phyloP scores from a whole-genome alignment of 2,329 filamentous ascomycete species.

The Fusarium avenaceum region DNA sequence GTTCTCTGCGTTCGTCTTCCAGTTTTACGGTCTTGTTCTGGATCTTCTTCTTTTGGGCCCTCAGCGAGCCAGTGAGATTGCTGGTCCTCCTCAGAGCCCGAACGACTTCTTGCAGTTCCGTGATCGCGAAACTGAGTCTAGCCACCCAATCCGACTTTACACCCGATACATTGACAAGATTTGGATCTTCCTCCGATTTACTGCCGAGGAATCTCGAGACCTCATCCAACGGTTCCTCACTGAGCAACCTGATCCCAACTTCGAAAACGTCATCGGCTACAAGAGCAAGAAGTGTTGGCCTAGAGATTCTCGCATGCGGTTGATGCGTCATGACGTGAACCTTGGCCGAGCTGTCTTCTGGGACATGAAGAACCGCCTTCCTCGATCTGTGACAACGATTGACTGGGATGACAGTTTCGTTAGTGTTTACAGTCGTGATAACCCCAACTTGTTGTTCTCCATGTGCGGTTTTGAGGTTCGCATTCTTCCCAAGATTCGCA shows the following conservation, averaged over 20 bases:
- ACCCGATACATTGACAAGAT: constrained; percentile 98
- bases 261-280: constrained; percentile 99
- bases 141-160: constrained; percentile 97
- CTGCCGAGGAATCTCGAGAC: constrained; percentile 92
- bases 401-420: constrained; percentile 99
- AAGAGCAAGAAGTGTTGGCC: constrained; percentile 99
- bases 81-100: constrained; percentile 90
- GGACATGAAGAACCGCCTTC: constrained; percentile 97
- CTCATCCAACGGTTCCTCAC: constrained; percentile 98
- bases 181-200: constrained; percentile 97
- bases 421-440: constrained; percentile 97
- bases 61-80: constrained; percentile 97
- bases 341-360: constrained; percentile 97
- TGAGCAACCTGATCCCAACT: constrained; percentile 98
- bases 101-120: constrained; percentile 99
- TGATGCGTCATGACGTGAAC: constrained; percentile 99
- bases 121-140: constrained; percentile 90
- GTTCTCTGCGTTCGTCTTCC: constrained; percentile 98
- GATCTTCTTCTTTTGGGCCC: constrained; percentile 92
- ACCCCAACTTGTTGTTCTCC: constrained; percentile 95
- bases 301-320: constrained; percentile 93
- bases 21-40: constrained; percentile 96
- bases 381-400: constrained; percentile 94
- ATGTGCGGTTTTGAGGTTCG: constrained; percentile 99
- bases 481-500: constrained; percentile 94